Percentiles rank a stretch among this genome's conserved stretches.
These are phyloP conservation scores for Cutaneotrichosporon sp. DNA, from an alignment of 1,284 basidiomycete genomes.

Conservation along the genomic window DNA sequence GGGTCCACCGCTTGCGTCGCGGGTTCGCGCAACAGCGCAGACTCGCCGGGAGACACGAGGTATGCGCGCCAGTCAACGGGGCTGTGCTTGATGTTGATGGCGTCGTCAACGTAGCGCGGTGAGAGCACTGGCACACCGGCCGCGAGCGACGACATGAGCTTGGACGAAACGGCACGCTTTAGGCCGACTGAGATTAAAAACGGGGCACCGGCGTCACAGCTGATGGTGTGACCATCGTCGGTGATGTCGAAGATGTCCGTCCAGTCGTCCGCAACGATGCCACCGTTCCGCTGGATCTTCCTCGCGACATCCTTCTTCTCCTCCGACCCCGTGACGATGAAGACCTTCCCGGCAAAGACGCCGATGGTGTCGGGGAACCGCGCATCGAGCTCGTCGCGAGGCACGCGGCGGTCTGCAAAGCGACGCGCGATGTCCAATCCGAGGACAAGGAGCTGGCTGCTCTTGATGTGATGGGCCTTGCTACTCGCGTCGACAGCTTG, in stretches of 20 bases:
- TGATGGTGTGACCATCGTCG: constrained; percentile 8
- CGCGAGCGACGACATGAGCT: constrained; percentile 76
- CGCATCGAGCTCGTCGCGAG: neutral
- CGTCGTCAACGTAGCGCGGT: constrained; percentile 62
- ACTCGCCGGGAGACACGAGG: constrained; percentile 69
- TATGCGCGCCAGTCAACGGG: constrained; percentile 63
- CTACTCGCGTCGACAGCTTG: neutral
- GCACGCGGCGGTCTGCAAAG: constrained; percentile 15
- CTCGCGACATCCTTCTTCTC: constrained; percentile 12
- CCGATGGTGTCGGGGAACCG: neutral
- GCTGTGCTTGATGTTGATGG: constrained; percentile 49
- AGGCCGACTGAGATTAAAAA: constrained; percentile 71
- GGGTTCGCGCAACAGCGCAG: constrained; percentile 58
- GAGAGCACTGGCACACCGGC: constrained; percentile 82
- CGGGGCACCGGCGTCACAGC: constrained; percentile 47
- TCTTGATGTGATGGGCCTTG: neutral
- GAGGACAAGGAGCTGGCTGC: constrained; percentile 8
- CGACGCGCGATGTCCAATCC: constrained; percentile 7
- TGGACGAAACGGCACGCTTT: constrained; percentile 64
- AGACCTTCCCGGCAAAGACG: constrained; percentile 23
- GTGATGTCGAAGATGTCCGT: constrained; percentile 59
- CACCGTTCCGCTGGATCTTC: constrained; percentile 62
- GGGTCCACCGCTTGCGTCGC: constrained; percentile 71
- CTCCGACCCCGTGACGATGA: constrained; percentile 21
- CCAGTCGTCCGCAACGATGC: constrained; percentile 66